These are phyloP conservation scores for Aspergillus proliferans DNA, from an alignment of 2,329 filamentous ascomycete genomes.

Conservation along the genomic window DNA sequence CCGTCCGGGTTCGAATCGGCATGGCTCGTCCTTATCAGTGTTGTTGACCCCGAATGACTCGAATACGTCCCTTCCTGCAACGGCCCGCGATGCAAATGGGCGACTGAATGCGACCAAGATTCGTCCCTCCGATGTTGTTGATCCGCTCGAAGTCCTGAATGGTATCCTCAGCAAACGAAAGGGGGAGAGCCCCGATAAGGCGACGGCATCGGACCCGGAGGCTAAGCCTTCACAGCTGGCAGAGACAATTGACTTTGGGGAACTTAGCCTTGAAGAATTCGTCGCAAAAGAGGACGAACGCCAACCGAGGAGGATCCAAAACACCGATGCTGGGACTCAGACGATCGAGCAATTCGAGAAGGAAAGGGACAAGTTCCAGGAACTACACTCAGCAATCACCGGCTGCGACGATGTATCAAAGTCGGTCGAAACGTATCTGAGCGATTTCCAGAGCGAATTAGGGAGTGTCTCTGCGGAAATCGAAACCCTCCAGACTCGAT, in stretches of 20 bases:
- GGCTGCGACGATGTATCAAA: conserved; percentile 89
- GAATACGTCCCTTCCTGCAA: conserved; percentile 64
- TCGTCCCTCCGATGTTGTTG: conserved; percentile 52
- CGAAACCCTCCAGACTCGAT: conserved; percentile 83
- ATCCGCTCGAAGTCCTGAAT: conserved; percentile 66
- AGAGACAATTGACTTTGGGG: conserved; percentile 70
- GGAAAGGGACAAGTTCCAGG: conserved; percentile 79
- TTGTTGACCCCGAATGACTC: conserved; percentile 67
- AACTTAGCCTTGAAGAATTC: conserved; percentile 69
- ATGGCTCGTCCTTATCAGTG: conserved; percentile 74
- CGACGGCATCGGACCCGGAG: conserved; percentile 3
- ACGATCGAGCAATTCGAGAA: conserved; percentile 70
- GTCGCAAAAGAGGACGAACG: conserved; percentile 37
- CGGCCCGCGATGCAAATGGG: conserved; percentile 57
- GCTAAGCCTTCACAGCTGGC: conserved; percentile 45
- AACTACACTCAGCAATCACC: conserved; percentile 78
- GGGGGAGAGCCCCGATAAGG: conserved; percentile 8
- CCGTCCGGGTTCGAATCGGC: conserved; percentile 61
- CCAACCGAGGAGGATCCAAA: conserved; percentile 19
- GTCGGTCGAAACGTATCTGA: conserved; percentile 87
- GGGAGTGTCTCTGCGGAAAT: conserved; percentile 91
- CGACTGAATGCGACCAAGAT: conserved; percentile 51
- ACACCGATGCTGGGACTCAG: conserved; percentile 46
- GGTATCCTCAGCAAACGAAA: conserved; percentile 47
- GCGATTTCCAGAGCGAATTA: conserved; percentile 88